phyloP scores from a whole-genome alignment of 176 grass and related monocot genomes.

The Phoenix dactylifera region DNA sequence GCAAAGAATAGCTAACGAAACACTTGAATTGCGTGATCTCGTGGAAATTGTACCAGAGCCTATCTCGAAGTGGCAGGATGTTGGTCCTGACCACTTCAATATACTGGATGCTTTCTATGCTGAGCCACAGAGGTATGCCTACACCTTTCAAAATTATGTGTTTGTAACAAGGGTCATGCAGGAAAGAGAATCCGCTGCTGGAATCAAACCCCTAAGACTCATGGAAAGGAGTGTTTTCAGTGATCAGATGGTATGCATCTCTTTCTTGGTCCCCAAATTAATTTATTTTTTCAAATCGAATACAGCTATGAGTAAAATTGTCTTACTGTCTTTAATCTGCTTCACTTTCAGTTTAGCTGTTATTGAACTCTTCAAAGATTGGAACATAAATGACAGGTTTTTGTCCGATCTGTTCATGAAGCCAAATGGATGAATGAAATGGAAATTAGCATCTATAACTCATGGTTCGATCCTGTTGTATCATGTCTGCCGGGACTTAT shows the following conservation, averaged over 20 bases:
- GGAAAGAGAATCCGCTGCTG: conserved; percentile 81
- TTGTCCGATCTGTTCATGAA: conserved; percentile 91
- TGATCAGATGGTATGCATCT: conserved; percentile 70
- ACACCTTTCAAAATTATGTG: conserved; percentile 98
- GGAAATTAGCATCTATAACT: conserved; percentile 97
- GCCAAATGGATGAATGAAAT: conserved; percentile 99
- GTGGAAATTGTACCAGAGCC: conserved; percentile 98
- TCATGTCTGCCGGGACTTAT: conserved; percentile 82
- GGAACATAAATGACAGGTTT: conserved; percentile 34
- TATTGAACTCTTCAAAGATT: too few species aligned
- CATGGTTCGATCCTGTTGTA: conserved; percentile 96
- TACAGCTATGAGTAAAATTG: too few species aligned
- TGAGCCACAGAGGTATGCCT: conserved; percentile 84
- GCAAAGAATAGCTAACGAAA: conserved; percentile 95
- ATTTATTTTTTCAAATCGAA: too few species aligned
- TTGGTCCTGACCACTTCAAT: conserved; percentile 92
- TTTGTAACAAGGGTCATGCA: conserved; percentile 98
- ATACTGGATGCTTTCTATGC: conserved; percentile 88
- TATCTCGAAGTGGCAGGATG: conserved; percentile 85
- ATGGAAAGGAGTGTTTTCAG: conserved; percentile 99
- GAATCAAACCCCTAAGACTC: conserved; percentile 89
- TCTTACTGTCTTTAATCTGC: too few species aligned
- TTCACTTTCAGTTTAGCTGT: too few species aligned
- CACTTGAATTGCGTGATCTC: conserved; percentile 85
- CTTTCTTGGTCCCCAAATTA: too few species aligned